A percentile compares a stretch with the other conserved stretches of the same genome.
Evolutionary conservation across 2,329 filamentous ascomycete genomes (phyloP).

Genomic region (Fusarium veterinarium): DNA sequence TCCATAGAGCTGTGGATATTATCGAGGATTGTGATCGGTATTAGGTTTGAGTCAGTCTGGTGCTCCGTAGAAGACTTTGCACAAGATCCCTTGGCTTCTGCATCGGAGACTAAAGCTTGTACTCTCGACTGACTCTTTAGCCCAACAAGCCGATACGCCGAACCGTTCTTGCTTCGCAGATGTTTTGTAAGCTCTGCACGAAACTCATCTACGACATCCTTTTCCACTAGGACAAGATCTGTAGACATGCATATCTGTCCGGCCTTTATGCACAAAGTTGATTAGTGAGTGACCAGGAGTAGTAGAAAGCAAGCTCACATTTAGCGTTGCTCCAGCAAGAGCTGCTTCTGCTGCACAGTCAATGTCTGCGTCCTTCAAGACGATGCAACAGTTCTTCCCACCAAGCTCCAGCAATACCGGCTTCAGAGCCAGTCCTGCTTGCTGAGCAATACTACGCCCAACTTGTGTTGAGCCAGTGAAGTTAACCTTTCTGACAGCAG

Average conservation of each 20-base stretch:
- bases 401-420: background rate
- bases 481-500: background rate
- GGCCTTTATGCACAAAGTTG: fast-evolving
- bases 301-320: background rate
- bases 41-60: fast-evolving
- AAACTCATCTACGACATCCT: background rate
- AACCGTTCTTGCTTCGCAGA: background rate
- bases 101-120: background rate
- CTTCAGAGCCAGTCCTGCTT: background rate
- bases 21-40: background rate
- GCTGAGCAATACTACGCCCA: background rate
- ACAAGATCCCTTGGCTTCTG: background rate
- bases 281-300: fast-evolving
- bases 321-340: background rate
- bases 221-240: background rate
- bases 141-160: fast-evolving
- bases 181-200: background rate
- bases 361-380: background rate
- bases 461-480: background rate
- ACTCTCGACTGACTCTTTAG: background rate
- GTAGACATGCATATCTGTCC: slow-evolving; percentile 3
- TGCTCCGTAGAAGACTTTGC: fast-evolving
- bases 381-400: background rate
- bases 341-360: background rate
- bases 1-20: background rate